Evolutionary conservation across 1,284 basidiomycete species (phyloP).

Genomic region (Rugiboletus extremiorientalis): DNA sequence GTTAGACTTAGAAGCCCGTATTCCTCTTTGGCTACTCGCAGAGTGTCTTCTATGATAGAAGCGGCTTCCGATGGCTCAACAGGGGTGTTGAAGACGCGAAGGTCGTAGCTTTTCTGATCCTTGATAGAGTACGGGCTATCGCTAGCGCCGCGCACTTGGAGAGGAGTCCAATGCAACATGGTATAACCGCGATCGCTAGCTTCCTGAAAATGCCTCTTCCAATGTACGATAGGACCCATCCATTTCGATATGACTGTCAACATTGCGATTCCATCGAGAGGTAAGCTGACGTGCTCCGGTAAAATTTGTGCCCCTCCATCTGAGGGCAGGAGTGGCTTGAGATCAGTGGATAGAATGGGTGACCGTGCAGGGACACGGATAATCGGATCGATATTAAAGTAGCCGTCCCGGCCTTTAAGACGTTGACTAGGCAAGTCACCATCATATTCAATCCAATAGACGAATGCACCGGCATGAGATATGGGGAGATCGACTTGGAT

Average conservation of each 20-base stretch:
- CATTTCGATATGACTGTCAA: slow-evolving; percentile 93
- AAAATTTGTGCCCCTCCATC: slow-evolving; percentile 50
- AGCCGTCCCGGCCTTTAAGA: slow-evolving; percentile 80
- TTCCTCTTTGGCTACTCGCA: slow-evolving; percentile 74
- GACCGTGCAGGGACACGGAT: slow-evolving; percentile 73
- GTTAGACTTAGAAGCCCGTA: slow-evolving; percentile 88
- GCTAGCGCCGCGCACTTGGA: slow-evolving; percentile 87
- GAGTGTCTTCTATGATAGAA: slow-evolving; percentile 57
- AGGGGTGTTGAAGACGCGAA: slow-evolving; percentile 60
- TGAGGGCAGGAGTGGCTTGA: slow-evolving; percentile 49
- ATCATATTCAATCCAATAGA: slow-evolving; percentile 93
- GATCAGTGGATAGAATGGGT: slow-evolving; percentile 63
- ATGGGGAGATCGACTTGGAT: slow-evolving; percentile 92
- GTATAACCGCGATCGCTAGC: slow-evolving; percentile 90
- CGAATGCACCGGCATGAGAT: slow-evolving; percentile 92
- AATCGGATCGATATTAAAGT: slow-evolving; percentile 94
- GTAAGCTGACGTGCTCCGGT: slow-evolving; percentile 59
- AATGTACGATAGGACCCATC: slow-evolving; percentile 84
- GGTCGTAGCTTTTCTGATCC: slow-evolving; percentile 83
- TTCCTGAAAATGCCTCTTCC: slow-evolving; percentile 80
- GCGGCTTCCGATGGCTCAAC: slow-evolving; percentile 52
- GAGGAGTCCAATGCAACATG: slow-evolving; percentile 93
- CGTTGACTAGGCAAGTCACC: slow-evolving; percentile 54
- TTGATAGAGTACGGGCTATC: slow-evolving; percentile 91
- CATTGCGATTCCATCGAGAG: slow-evolving; percentile 84